Percentiles rank a stretch among this genome's conserved stretches.
Evolutionary conservation across 2,329 filamentous ascomycete genomes (phyloP).

Genomic region (Apiospora koreana): DNA sequence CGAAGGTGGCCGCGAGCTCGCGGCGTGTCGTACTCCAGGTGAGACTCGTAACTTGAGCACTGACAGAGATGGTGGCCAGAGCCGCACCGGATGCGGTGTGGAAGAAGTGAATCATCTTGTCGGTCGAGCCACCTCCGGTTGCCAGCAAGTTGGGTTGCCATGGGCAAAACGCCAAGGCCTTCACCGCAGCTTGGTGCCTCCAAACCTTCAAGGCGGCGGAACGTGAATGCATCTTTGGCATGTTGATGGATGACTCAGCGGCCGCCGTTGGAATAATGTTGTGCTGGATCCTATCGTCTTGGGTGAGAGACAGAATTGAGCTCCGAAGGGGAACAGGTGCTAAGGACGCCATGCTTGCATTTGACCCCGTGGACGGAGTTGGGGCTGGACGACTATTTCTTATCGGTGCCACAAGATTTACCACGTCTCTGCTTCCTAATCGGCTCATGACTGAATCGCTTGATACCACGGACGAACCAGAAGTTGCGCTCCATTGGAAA

Average conservation of each 20-base stretch:
- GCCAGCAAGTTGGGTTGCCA: constrained; percentile 88
- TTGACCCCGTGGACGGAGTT: background rate
- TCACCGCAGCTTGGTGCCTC: constrained; percentile 83
- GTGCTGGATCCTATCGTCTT: background rate
- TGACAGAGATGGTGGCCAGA: constrained; percentile 87
- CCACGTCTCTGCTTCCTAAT: background rate
- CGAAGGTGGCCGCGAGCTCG: constrained; percentile 92
- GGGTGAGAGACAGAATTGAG: background rate
- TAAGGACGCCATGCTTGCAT: background rate
- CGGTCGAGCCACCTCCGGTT: constrained; percentile 89
- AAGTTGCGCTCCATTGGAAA: constrained; percentile 5
- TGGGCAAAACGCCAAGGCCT: constrained; percentile 95
- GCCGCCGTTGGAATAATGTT: constrained; percentile 21
- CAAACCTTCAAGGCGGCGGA: constrained; percentile 71
- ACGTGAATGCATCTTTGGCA: constrained; percentile 48
- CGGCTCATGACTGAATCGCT: background rate
- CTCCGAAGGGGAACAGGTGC: background rate
- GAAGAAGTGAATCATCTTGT: constrained; percentile 95
- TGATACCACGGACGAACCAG: background rate
- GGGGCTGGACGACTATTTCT: background rate
- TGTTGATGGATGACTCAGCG: constrained; percentile 23
- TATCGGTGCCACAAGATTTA: background rate
- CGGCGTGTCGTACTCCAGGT: constrained; percentile 85
- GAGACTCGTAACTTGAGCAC: constrained; percentile 89
- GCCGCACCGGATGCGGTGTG: constrained; percentile 81